Evolutionary conservation across 139 green algal species (phyloP).

Genomic region (Micractinium conductrix): DNA sequence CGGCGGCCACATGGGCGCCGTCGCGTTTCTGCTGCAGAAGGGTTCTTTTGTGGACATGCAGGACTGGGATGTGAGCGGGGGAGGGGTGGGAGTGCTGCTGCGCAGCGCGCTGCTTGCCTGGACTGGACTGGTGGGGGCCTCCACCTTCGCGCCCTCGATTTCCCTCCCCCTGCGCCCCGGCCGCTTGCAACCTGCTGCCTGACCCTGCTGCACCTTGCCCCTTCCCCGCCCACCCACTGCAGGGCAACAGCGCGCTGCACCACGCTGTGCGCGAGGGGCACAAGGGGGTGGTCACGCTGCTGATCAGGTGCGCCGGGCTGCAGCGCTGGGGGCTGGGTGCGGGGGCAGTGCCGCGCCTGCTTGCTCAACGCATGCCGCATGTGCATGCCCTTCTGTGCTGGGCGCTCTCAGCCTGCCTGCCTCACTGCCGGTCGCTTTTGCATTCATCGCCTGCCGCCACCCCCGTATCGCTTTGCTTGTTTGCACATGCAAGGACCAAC

Average conservation of each 20-base stretch:
- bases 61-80: conserved; percentile 46
- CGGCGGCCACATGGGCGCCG: conserved; percentile 46
- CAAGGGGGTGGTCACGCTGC: conserved; percentile 39
- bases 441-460: too few relatives aligned
- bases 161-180: neutral
- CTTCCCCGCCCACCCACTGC: neutral
- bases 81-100: neutral
- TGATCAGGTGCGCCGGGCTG: conserved; percentile 27
- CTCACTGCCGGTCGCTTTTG: too few relatives aligned
- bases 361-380: neutral
- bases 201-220: neutral
- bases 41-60: conserved; percentile 34
- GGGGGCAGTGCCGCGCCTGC: too few relatives aligned
- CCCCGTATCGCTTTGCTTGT: neutral
- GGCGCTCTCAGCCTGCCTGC: too few relatives aligned
- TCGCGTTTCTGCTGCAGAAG: conserved; percentile 35
- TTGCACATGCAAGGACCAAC: too few relatives aligned
- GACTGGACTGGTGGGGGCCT: neutral
- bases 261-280: conserved; percentile 42
- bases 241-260: conserved; percentile 66
- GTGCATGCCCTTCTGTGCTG: too few relatives aligned
- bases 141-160: too few relatives aligned
- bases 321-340: too few relatives aligned
- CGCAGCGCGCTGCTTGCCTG: neutral
- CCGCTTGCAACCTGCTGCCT: neutral